Percentiles rank a stretch among this genome's conserved stretches.
phyloP scores from a whole-genome alignment of 768 basidiomycete species.

The Mycena metata region DNA sequence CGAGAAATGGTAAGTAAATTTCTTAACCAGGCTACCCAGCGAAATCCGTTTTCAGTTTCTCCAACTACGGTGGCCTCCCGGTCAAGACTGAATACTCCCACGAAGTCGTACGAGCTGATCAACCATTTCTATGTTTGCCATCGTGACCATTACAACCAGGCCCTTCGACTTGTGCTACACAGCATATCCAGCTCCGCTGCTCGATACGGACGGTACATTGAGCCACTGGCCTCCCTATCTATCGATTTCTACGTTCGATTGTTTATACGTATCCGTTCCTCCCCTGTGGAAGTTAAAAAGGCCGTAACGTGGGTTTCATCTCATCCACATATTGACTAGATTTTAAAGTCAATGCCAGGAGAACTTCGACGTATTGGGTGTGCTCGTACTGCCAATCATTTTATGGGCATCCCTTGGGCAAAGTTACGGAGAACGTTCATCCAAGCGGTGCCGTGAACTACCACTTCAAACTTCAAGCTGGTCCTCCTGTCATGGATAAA shows the following conservation, averaged over 20 bases:
- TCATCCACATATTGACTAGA: constrained; percentile 9
- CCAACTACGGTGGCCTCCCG: constrained; percentile 94
- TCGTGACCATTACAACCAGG: constrained; percentile 58
- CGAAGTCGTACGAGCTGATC: constrained; percentile 75
- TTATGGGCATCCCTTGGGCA: constrained; percentile 89
- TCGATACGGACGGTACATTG: constrained; percentile 92
- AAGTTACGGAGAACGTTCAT: constrained; percentile 71
- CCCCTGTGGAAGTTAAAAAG: constrained; percentile 88
- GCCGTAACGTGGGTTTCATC: constrained; percentile 71
- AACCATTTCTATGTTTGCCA: constrained; percentile 3
- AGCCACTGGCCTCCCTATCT: constrained; percentile 89
- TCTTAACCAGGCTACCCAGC: not conserved
- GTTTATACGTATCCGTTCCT: constrained; percentile 83
- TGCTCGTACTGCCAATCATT: constrained; percentile 88
- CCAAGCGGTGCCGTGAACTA: constrained; percentile 69
- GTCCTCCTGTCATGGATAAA: constrained; percentile 72
- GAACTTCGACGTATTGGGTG: constrained; percentile 87
- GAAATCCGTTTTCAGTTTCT: constrained; percentile 68
- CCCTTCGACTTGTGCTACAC: constrained; percentile 91
- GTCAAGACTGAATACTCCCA: constrained; percentile 96
- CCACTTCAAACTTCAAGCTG: constrained; percentile 78
- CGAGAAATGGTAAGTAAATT: constrained; percentile 88
- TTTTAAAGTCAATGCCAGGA: constrained; percentile 61
- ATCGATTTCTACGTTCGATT: constrained; percentile 98
- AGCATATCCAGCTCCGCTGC: constrained; percentile 88